Evolutionary conservation across 371 early-diverging fungal species (phyloP), one percentile per base, ranked within the genome.

Genomic region (Mortierella polycephala): DNA sequence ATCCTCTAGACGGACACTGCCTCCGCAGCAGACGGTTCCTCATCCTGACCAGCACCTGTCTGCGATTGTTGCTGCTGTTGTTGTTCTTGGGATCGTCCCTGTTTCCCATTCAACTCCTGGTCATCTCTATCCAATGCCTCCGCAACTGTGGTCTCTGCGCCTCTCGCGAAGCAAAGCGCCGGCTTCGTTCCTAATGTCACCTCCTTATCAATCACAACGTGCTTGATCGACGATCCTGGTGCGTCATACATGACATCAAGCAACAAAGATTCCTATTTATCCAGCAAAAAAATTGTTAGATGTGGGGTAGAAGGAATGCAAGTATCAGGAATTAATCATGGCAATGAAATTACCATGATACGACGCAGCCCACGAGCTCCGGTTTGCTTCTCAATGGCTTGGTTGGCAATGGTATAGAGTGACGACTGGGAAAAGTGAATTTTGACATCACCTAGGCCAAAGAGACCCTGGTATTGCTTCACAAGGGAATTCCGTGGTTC

Each of bases 361-460:
- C 94, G 83, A 47, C 96, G 85, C 60, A 96, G 81, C 7, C 97
- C 97, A 44, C 97, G 88, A 13, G 97, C 97, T 16, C 97, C 97
- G 0, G 95, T 96, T 64, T 93, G 91, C 69, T 93, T 95, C 64
- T 90, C 88, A 14, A 92, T 85, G 1, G 96, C 96, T 62, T 88
- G 85, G 47, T 87, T 81, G 9, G 95, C 96, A 61, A 96, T 90
- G 12, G 83, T 66, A 18, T 82, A 82, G 9, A 96, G 85, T 13
- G 95, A 93, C 1, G 81, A 67, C n/a, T 89, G 82, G 14, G 94
- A 91, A 64, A 96, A 93, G 4, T 88, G 85, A 37, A 96, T 81
- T 50, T 90, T 85, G 77, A 92, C 89, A 47, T 90, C 85, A 49
- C 88, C 89, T 54, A 91, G 62, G 10, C 84, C 86, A 81, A 96